These are phyloP conservation scores for Roridomyces roridus DNA, from an alignment of 768 basidiomycete genomes.

Conservation along the genomic window DNA sequence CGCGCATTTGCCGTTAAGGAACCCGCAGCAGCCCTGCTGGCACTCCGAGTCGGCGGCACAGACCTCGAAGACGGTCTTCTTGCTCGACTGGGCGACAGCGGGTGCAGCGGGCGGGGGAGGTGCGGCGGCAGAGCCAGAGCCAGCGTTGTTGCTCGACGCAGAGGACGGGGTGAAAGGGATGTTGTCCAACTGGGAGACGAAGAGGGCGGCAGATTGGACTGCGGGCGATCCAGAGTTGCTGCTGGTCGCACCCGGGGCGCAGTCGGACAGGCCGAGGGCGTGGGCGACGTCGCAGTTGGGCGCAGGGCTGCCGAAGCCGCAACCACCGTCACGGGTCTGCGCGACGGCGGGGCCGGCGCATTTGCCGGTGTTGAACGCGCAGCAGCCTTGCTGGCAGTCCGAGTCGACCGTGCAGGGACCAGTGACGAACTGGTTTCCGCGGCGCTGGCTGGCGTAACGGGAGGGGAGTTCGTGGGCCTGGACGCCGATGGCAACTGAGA, in stretches of 20 bases:
- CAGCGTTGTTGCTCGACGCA: too few relatives aligned
- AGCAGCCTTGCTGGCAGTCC: constrained; percentile 32
- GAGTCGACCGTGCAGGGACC: constrained; percentile 27
- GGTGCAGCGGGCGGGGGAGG: too few relatives aligned
- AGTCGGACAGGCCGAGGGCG: too few relatives aligned
- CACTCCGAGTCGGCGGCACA: constrained; percentile 27
- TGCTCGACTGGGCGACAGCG: too few relatives aligned
- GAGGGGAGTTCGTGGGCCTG: constrained; percentile 12
- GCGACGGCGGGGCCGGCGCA: constrained; percentile 32
- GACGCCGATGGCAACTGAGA: constrained; percentile 12
- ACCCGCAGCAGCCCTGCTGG: constrained; percentile 28
- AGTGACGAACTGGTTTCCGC: constrained; percentile 27
- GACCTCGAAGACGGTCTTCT: constrained; percentile 25
- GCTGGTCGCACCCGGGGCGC: too few relatives aligned
- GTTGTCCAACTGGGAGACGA: too few relatives aligned
- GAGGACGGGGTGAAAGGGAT: too few relatives aligned
- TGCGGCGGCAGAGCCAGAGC: too few relatives aligned
- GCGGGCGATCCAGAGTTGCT: too few relatives aligned
- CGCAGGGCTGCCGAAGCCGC: constrained; percentile 27
- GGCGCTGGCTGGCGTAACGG: constrained; percentile 7
- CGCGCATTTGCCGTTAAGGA: constrained; percentile 29
- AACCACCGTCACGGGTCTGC: constrained; percentile 29
- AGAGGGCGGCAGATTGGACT: too few relatives aligned
- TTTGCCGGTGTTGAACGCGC: constrained; percentile 30
- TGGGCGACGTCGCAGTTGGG: constrained; percentile 32